Conservation (phyloP, 2,329 filamentous ascomycete genomes). For the Colletotrichum truncatum region DNA sequence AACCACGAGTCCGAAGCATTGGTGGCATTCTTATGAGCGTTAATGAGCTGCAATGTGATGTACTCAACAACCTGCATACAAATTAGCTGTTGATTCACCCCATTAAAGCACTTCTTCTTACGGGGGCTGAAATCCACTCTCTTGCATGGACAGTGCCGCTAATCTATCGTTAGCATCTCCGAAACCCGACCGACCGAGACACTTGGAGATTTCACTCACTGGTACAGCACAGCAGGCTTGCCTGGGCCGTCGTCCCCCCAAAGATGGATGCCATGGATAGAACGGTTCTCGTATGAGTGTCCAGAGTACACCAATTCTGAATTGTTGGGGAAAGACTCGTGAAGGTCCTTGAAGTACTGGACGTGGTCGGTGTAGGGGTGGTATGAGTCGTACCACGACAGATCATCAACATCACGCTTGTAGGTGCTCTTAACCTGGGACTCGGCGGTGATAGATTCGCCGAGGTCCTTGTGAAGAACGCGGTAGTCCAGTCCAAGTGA, state of each 20-base stretch:
- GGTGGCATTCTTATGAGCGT: slow-evolving; percentile 44
- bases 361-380: slow-evolving; percentile 61
- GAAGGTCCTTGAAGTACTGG: slow-evolving; percentile 53
- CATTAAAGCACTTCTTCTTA: slow-evolving; percentile 47
- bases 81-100: background rate
- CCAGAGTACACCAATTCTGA: slow-evolving; percentile 57
- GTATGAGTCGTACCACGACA: slow-evolving; percentile 59
- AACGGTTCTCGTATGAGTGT: slow-evolving; percentile 52
- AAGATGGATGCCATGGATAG: slow-evolving; percentile 67
- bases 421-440: slow-evolving; percentile 2
- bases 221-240: slow-evolving; percentile 58
- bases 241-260: slow-evolving; percentile 52
- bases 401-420: slow-evolving; percentile 39
- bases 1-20: slow-evolving; percentile 50
- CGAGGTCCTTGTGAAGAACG: slow-evolving; percentile 36
- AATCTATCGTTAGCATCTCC: background rate
- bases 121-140: slow-evolving; percentile 62
- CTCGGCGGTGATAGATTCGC: slow-evolving; percentile 36
- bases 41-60: slow-evolving; percentile 54
- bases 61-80: slow-evolving; percentile 51
- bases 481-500: slow-evolving; percentile 34
- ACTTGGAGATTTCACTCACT: slow-evolving; percentile 32
- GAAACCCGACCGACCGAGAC: accelerated
- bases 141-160: slow-evolving; percentile 59
- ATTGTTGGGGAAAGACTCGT: slow-evolving; percentile 51